These are phyloP conservation scores for Globisporangium nodosum DNA, from an alignment of 352 stramenopile genomes.

Conservation along the genomic window DNA sequence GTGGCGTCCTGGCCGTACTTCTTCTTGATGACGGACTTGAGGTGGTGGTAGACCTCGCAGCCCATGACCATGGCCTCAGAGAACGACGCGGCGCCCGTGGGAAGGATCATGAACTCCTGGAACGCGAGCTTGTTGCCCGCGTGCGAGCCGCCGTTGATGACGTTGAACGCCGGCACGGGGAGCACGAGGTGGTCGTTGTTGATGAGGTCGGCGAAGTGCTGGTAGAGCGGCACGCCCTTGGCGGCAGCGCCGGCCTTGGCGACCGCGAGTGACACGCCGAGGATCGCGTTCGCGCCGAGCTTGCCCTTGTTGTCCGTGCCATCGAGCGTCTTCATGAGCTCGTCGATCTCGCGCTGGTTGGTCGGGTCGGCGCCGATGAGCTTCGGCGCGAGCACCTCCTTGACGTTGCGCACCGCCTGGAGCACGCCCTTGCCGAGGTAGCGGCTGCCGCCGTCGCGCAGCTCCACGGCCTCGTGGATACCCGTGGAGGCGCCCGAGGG, in stretches of 20 bases:
- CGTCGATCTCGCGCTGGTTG: constrained; percentile 94
- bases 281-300: constrained; percentile 98
- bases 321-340: constrained; percentile 95
- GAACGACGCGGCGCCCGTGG: constrained; percentile 86
- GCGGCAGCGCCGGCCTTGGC: constrained; percentile 94
- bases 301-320: constrained; percentile 98
- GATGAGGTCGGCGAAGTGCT: constrained; percentile 97
- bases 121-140: constrained; percentile 99
- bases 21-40: constrained; percentile 98
- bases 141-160: constrained; percentile 99
- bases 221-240: constrained; percentile 94
- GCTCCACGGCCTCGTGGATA: constrained; percentile 95
- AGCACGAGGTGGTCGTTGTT: constrained; percentile 93
- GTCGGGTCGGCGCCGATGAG: constrained; percentile 96
- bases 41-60: constrained; percentile 98
- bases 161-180: constrained; percentile 99
- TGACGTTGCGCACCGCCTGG: constrained; percentile 98
- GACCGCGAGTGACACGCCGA: constrained; percentile 96
- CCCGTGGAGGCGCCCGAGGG: constrained; percentile 95
- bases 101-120: constrained; percentile 99
- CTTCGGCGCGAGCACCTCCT: constrained; percentile 93
- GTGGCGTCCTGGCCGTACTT: constrained; percentile 98
- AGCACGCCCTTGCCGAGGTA: constrained; percentile 98
- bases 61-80: constrained; percentile 97
- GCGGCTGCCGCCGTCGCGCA: constrained; percentile 94